These are phyloP conservation scores for Trypanosoma congolense DNA, from an alignment of 208 protist genomes.

Conservation along the genomic window DNA sequence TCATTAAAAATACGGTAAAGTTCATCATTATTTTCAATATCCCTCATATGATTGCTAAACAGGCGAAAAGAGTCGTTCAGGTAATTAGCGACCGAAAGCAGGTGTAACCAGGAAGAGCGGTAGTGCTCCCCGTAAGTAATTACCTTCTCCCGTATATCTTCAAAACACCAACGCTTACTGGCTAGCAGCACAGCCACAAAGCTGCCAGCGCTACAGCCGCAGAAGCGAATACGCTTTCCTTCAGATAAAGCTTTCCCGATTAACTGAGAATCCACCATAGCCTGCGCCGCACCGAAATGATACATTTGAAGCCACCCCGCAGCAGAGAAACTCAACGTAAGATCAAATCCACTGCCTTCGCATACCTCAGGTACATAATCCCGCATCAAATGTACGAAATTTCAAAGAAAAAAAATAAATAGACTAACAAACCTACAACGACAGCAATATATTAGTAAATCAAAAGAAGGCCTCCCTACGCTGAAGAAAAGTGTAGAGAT, in stretches of 20 bases:
- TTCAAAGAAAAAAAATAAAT: slow-evolving; percentile 14
- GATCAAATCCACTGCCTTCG: slow-evolving; percentile 26
- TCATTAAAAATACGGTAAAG: slow-evolving; percentile 26
- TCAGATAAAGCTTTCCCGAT: slow-evolving; percentile 36
- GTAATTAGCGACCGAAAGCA: slow-evolving; percentile 44
- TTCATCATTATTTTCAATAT: slow-evolving; percentile 31
- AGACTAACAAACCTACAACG: background rate
- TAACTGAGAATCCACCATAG: slow-evolving; percentile 60
- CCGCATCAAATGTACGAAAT: slow-evolving; percentile 1
- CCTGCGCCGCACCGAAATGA: slow-evolving; percentile 69
- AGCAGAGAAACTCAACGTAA: slow-evolving; percentile 70
- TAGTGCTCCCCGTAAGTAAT: slow-evolving; percentile 35
- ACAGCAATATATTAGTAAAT: slow-evolving; percentile 11
- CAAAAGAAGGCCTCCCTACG: slow-evolving; percentile 3
- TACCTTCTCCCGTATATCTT: slow-evolving; percentile 35
- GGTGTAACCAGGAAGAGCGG: slow-evolving; percentile 36
- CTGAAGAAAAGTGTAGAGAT: background rate
- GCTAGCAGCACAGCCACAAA: slow-evolving; percentile 47
- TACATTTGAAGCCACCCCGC: slow-evolving; percentile 81
- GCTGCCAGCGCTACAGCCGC: slow-evolving; percentile 50
- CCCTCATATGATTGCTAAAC: slow-evolving; percentile 35
- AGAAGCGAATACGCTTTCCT: slow-evolving; percentile 60
- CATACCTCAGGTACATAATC: background rate
- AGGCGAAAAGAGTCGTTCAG: slow-evolving; percentile 30
- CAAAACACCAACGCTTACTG: slow-evolving; percentile 35